Percentiles rank a stretch among this genome's conserved stretches.
Conservation (phyloP, 148 eudicot genomes). For the Polygonum aviculare region DNA sequence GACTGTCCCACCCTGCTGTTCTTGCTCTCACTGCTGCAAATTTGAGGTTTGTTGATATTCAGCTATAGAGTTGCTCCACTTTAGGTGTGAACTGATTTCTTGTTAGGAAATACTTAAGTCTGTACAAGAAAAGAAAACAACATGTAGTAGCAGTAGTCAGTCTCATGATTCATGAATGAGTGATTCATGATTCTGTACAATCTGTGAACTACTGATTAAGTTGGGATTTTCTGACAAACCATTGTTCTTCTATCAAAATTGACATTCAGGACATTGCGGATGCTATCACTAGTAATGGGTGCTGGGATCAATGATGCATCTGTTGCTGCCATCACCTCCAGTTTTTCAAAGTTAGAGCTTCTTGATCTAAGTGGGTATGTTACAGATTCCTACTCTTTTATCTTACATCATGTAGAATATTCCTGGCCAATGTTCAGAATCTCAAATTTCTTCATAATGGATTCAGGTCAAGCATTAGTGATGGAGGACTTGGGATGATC, state of each 20-base stretch:
- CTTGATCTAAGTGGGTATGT: constrained; percentile 97
- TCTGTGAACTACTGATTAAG: neutral
- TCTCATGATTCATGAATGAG: neutral
- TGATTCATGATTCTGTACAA: neutral
- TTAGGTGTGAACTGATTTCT: neutral
- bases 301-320: constrained; percentile 88
- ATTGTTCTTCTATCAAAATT: neutral
- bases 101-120: neutral
- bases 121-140: no score
- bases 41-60: constrained; percentile 49
- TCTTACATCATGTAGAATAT: neutral
- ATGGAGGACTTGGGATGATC: constrained; percentile 87
- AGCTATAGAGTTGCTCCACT: neutral
- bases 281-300: constrained; percentile 82
- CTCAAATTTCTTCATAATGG: neutral
- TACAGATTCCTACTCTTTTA: neutral
- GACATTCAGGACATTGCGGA: constrained; percentile 58
- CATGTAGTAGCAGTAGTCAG: neutral
- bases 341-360: constrained; percentile 70
- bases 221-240: neutral
- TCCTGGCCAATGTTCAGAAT: neutral
- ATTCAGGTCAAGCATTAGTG: constrained; percentile 85
- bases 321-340: constrained; percentile 83
- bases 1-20: constrained; percentile 64
- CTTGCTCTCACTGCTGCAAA: constrained; percentile 76